phyloP scores from a whole-genome alignment of 176 grass and related monocot species.

The Hsuehochloa calcarea region DNA sequence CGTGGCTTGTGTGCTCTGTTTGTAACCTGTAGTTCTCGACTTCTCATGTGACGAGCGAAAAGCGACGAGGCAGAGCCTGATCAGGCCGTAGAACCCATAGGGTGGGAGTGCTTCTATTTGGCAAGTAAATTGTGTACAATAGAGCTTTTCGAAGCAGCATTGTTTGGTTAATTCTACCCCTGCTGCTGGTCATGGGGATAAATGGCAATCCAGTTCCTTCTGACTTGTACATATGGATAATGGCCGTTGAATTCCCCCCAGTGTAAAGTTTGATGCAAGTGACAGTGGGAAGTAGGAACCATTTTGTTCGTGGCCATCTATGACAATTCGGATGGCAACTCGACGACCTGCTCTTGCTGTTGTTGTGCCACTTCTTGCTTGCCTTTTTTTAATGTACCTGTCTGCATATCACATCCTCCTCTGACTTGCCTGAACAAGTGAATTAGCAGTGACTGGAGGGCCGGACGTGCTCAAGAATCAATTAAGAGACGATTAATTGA shows the following conservation, averaged over 20 bases:
- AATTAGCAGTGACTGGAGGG: too few species aligned
- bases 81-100: background rate
- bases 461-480: too few species aligned
- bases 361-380: background rate
- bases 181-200: background rate
- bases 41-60: background rate
- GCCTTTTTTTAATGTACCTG: background rate
- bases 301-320: background rate
- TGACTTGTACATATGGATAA: constrained; percentile 9
- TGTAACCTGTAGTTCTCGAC: background rate
- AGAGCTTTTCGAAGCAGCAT: background rate
- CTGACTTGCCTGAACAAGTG: too few species aligned
- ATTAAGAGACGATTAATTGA: too few species aligned
- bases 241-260: background rate
- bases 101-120: background rate
- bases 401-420: background rate
- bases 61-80: background rate
- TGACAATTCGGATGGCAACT: too few species aligned
- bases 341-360: too few species aligned
- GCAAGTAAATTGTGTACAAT: constrained; percentile 25
- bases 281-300: background rate
- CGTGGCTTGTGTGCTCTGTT: background rate
- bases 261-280: constrained; percentile 7
- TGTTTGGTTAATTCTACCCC: background rate
- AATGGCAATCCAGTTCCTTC: background rate